These are phyloP conservation scores for Syzygium aqueum DNA, from an alignment of 345 rosid genomes.

Conservation along the genomic window DNA sequence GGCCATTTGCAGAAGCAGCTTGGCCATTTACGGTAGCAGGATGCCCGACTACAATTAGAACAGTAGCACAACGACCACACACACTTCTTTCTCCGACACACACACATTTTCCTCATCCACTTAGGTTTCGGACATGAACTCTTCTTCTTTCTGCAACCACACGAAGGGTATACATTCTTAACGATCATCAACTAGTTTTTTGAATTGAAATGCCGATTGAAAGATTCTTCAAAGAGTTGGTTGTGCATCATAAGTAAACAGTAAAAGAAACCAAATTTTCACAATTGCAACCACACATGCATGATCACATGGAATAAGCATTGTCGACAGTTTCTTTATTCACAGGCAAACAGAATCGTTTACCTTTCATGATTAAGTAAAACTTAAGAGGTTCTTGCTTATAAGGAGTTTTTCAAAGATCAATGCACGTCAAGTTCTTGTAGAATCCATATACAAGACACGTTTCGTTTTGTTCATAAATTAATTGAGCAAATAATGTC, in stretches of 20 bases:
- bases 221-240: not conserved
- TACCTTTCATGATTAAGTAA: not conserved
- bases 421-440: not conserved
- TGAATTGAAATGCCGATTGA: not conserved
- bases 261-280: not conserved
- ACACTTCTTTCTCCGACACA: constrained; percentile 21
- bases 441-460: not conserved
- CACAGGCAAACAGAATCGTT: not conserved
- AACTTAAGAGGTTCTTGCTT: not conserved
- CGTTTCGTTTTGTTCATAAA: not conserved
- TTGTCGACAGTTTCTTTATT: not conserved
- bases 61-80: constrained; percentile 31
- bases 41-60: constrained; percentile 26
- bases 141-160: constrained; percentile 4
- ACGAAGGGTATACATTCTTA: not conserved
- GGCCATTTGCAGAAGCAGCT: not conserved
- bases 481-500: not conserved
- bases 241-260: not conserved
- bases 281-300: not conserved
- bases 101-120: constrained; percentile 9
- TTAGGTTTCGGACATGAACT: constrained; percentile 3
- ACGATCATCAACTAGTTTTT: not conserved
- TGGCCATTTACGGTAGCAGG: constrained; percentile 8
- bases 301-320: not conserved
- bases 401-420: not conserved